phyloP scores from a whole-genome alignment of 2,329 filamentous ascomycete genomes.

The Neonectria ditissima region DNA sequence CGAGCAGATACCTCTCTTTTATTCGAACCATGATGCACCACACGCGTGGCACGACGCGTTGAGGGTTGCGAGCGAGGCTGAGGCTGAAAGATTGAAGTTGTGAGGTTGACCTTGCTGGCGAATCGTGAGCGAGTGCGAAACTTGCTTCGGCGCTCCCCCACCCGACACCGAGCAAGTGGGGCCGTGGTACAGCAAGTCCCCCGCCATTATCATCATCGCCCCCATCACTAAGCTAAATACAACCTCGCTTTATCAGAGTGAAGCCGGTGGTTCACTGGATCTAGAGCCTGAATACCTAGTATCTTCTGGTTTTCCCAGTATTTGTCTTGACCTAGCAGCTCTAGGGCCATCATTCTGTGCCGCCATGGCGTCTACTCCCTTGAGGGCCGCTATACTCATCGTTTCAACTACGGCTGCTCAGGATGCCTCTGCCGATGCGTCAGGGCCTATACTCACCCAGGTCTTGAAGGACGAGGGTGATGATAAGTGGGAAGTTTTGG shows the following conservation, averaged over 20 bases:
- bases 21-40: slow-evolving; percentile 82
- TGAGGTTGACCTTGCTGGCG: background rate
- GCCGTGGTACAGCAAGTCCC: slow-evolving; percentile 31
- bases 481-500: slow-evolving; percentile 77
- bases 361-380: slow-evolving; percentile 50
- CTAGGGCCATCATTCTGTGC: background rate
- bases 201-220: slow-evolving; percentile 32
- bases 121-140: slow-evolving; percentile 21
- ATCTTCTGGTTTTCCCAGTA: no score
- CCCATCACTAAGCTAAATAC: background rate
- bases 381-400: slow-evolving; percentile 84
- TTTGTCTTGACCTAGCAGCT: no score
- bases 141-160: slow-evolving; percentile 34
- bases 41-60: background rate
- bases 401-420: slow-evolving; percentile 90
- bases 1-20: slow-evolving; percentile 95
- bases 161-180: slow-evolving; percentile 38
- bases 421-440: slow-evolving; percentile 83
- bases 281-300: background rate
- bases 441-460: slow-evolving; percentile 73
- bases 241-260: slow-evolving; percentile 13
- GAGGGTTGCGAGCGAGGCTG: background rate
- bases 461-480: slow-evolving; percentile 76
- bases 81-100: slow-evolving; percentile 22
- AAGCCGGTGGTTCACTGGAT: background rate